Evolutionary conservation across 1,284 basidiomycete species (phyloP), one percentile per base, ranked within the genome.

Genomic region (Pholiota adiposa): DNA sequence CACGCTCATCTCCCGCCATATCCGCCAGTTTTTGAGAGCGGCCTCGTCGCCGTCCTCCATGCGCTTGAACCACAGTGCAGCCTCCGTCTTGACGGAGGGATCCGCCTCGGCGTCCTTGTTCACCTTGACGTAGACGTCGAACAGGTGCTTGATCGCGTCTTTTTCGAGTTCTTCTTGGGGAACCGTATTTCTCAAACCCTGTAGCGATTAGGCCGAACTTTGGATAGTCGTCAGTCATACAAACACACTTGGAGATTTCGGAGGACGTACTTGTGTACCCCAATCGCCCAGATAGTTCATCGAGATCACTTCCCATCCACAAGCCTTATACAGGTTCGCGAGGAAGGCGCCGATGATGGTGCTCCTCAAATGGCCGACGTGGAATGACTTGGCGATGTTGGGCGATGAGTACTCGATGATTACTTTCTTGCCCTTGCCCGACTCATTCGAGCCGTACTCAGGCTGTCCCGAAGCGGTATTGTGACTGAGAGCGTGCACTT

Each of bases 301-400:
- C 9, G 92, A 87, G 43, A 86, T 77, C 18, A 97, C 96, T 23
- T 96, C 87, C 96, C 96, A 99, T 14, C 97, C 96, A 69, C 90
- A 93, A 5, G 94, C 87, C 72, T 92, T 91, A 81, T 98, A 97
- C 55, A 99, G 71, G 77, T 98, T 99, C 38, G 86, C 82, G 53
- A 98, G 77, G 80, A 98, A 98, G 0, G 94, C 92, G 38, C 97
- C 97, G 70, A 99, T 98, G 75, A 99, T 99, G 21, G 97, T 99
- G 64, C 93, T 96, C 56, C 97, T 87, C 63, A 99, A 79, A 75
- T 99, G 97, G 16, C 97, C 97, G 58, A 98, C 96, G 71, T 99
- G 97, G 86, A 99, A 99, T 4, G 93, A 93, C 75, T 99, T 99
- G 38, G 97, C 97, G 71, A 99, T 98, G 75, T 99, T 99, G 18